Evolutionary conservation across 768 basidiomycete species (phyloP).

Genomic region (Kwoniella sp.): DNA sequence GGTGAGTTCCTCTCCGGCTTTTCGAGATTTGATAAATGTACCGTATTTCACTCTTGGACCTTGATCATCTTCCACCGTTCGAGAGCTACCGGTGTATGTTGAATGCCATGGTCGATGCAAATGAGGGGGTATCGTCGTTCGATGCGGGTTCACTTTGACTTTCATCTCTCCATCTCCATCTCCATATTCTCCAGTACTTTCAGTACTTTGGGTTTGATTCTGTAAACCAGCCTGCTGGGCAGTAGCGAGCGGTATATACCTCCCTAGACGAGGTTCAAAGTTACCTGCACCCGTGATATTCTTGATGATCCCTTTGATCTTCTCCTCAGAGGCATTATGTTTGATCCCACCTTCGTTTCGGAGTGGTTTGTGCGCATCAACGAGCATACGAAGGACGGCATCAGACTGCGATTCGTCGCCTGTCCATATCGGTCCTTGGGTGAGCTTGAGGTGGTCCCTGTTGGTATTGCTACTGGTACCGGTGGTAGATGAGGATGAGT

Average conservation of each 20-base stretch:
- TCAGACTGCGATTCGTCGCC: constrained; percentile 73
- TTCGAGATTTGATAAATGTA: constrained; percentile 43
- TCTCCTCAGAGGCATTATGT: constrained; percentile 37
- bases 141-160: constrained; percentile 29
- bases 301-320: constrained; percentile 43
- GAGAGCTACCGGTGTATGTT: constrained; percentile 41
- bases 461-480: not conserved
- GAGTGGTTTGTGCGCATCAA: constrained; percentile 76
- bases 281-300: constrained; percentile 46
- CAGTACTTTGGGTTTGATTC: no score
- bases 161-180: not conserved
- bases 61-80: constrained; percentile 8
- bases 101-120: constrained; percentile 51
- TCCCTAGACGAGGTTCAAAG: constrained; percentile 57
- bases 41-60: constrained; percentile 50
- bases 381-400: constrained; percentile 76
- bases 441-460: constrained; percentile 55
- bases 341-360: constrained; percentile 58
- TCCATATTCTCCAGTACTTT: not conserved
- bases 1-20: constrained; percentile 32
- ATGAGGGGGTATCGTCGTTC: constrained; percentile 49
- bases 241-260: constrained; percentile 6
- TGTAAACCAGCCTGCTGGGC: not conserved
- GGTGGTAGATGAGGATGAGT: constrained; percentile 18
- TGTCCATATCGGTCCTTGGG: constrained; percentile 69